A percentile compares a stretch with the other conserved stretches of the same genome.
Conservation (phyloP, 140 eudicot species). For the Stevia rebaudiana region DNA sequence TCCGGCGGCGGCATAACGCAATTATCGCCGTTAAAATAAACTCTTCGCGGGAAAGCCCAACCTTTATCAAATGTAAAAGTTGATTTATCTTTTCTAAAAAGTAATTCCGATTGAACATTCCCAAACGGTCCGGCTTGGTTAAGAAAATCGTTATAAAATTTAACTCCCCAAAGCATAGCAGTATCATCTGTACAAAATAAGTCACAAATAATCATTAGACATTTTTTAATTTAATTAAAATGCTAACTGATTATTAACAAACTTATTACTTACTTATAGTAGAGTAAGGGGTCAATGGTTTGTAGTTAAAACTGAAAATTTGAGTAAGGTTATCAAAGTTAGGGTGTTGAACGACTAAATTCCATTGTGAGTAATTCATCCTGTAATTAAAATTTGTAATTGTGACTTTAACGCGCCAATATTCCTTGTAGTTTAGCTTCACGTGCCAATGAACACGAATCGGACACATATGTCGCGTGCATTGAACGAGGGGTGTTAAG, state of each 20-base stretch:
- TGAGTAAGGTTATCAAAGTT: slow-evolving; percentile 79
- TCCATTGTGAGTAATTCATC: slow-evolving; percentile 92
- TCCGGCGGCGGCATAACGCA: slow-evolving; percentile 99
- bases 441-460: slow-evolving; percentile 93
- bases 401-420: slow-evolving; percentile 89
- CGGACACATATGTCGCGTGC: slow-evolving; percentile 95
- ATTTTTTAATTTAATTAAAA: neutral
- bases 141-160: slow-evolving; percentile 82
- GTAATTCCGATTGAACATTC: slow-evolving; percentile 86
- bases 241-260: neutral
- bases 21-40: slow-evolving; percentile 83
- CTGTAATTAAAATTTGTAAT: slow-evolving; percentile 78
- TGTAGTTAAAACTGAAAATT: slow-evolving; percentile 82
- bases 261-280: slow-evolving; percentile 59
- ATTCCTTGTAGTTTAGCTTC: slow-evolving; percentile 77
- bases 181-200: slow-evolving; percentile 67
- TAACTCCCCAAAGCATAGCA: slow-evolving; percentile 89
- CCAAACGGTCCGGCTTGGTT: slow-evolving; percentile 83
- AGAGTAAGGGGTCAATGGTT: slow-evolving; percentile 63
- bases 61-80: slow-evolving; percentile 83
- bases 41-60: slow-evolving; percentile 92
- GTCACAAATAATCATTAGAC: slow-evolving; percentile 7
- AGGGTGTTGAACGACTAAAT: slow-evolving; percentile 84
- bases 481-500: slow-evolving; percentile 70
- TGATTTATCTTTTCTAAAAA: slow-evolving; percentile 57